Base-by-base conservation (phyloP, 805 yeast genomes). In the Zygoascus tannicola region DNA sequence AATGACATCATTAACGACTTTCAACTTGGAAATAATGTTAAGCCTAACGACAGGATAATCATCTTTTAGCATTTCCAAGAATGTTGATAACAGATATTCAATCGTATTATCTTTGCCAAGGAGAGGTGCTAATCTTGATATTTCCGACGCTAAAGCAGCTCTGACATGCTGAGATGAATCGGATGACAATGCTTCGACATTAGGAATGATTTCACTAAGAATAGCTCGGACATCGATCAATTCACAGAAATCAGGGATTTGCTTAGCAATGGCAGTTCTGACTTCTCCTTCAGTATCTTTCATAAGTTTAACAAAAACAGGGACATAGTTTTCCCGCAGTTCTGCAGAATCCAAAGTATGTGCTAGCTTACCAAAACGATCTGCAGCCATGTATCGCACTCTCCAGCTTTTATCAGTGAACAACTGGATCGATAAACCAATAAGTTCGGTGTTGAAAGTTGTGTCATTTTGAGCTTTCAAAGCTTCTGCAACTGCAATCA, bases 341-440 rank as follows among this genome's bases (percentile, higher is more conserved):
- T 73, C 76, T 40, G 75, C 71, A 49, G 72, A 69, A 53, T 71
- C 69, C 57, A 88, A 80, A 51, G 77, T 78, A 15, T 66, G 54
- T 1, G 94, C 85, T 48, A 92, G 74, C 50, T 71, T 69, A 54
- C 80, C 85, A 58, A 87, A 88, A 56, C 87, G 75, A 61, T 90
- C 97, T n/a, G 97, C 95, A 28, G 95, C 94, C 80, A 92, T 87
- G 66, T 90, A 92, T 58, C 98, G 80, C 45, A 92, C 97, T 64
- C 98, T 80, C 99, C 99, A 92, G 58, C 94, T 82, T 64, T 85
- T 86, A 67, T 92, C 98, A 51, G 73, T 75, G 46, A 85, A 80
- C 52, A 92, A 71, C 51, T 77, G 76, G 51, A 81, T 71, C 2
- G 94, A 73, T 50, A 80, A 57, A 18, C 51, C 53, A 20, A 59